Evolutionary conservation across 306 rosid genomes (phyloP), one percentile per base, ranked within the genome.

Genomic region (Luffa acutangula): DNA sequence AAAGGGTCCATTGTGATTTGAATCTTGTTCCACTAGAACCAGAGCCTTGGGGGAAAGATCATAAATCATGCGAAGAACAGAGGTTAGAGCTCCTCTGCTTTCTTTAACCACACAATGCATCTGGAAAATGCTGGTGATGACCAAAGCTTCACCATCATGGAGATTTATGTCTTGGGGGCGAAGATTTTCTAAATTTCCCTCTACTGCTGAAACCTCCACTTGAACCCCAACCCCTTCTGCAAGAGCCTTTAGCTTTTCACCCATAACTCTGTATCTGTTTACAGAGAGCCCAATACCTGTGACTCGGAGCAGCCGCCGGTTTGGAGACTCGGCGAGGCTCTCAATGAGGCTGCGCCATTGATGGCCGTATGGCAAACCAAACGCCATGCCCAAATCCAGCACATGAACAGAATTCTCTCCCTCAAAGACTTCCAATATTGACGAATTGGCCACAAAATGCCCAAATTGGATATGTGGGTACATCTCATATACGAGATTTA

Each of bases 371-470:
- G 86, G 85, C 1, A 94, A 83, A 54, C 95, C 98, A 0, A 88
- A 91, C 59, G 85, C 86, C 97, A 94, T 88, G 1, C 98, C 98
- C 0, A 91, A 53, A 85, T 94, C 98, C 4, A 92, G 86, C 20
- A 94, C 93, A 59, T 94, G 98, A 14, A 94, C 85, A 53, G 80
- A 89, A 89, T 88, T 85, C 89, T 92, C 89, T 84, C 95, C 90
- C 93, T 91, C 97, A 91, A 94, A 91, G 94, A 93, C 98, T 94
- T 94, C 98, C 89, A 92, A 80, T 86, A 94, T 91, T 79, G 84
- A 79, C 37, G 85, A 76, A 78, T 88, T 92, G 75, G 95, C 96
- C 52, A 92, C 91, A 81, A 85, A 92, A 79, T 94, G 98, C 60
- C 96, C 97, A 57, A 92, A 92, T n/a, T 88, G 89, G 59, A 94